Evolutionary conservation across 2,329 filamentous ascomycete species (phyloP), one percentile per base, ranked within the genome.

Genomic region (Penicillium sp.): DNA sequence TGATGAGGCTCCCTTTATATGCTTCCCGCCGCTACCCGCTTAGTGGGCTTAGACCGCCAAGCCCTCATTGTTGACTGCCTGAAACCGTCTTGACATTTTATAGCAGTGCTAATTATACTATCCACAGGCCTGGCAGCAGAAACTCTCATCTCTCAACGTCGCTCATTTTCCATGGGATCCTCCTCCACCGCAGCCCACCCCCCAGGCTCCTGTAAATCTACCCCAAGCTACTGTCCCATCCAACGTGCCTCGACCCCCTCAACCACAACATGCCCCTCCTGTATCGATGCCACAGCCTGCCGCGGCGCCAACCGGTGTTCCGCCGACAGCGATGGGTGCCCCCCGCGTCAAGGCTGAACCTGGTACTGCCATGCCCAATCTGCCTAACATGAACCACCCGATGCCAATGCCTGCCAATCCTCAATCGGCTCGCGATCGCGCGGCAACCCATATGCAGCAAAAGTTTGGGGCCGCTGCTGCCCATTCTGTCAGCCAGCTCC

Each of bases 141-240:
- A 93, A 67, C 75, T 98, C 23, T 84, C 89, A 1, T 79, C 80
- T 52, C 80, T 93, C 50, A 80, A 84, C 50, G 83, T 96, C 45
- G 92, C 92, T 42, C 73, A 78, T 40, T 95, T 96, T 62, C 90
- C 92, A 8, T 98, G 92, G 92, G 92, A 98, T 60, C 90, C 92
- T 29, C 82, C 84, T 59, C 82, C 84, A 33, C 55, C 52, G 7
- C 81, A 84, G 35, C 75, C 77, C 35, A 62, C 61, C 47, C 68
- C 52, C 54, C 60, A 64, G 39, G 35, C 41, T 31, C 54, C 59
- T 27, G 60, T 64, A n/a, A 62, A 63, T 29, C 58, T 60, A 33
- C 62, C 64, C 13, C 52, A 62, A 26, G 50, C 60, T 26, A 66
- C 65, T 16, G 64, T 68, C 13, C 64, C 63, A 13, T 69, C 67